Base-by-base conservation (phyloP, 2,329 filamentous ascomycete genomes). In the Mollisiaceae sp. region DNA sequence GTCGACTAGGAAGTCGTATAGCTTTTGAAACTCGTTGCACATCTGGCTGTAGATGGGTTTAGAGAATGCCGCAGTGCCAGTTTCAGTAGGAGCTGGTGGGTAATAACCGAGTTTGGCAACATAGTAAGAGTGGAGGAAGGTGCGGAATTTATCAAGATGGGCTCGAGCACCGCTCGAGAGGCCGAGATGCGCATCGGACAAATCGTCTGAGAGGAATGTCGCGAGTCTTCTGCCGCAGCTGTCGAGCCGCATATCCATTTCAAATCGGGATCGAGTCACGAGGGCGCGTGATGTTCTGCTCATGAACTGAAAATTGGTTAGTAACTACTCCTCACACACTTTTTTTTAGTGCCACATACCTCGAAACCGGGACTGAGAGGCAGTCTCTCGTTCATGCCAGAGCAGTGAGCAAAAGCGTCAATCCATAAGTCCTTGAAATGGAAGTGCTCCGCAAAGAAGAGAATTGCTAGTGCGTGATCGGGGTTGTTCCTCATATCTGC, bases 371-470 rank as follows among this genome's bases (percentile, higher is more conserved):
- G 75, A 69, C 83, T 85, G 6, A 78, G 73, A 47, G 82, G 79
- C 5, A 94, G 67, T 32, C 80, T 80, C 22, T 90, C 86, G 66
- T 85, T 85, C 91, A 94, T 93, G 52, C 91, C 92, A 41, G 90
- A 89, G 73, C 91, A 93, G 73, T 95, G 92, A 15, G 86, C 83
- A 77, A 94, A 93, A 0, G 91, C 88, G 72, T 91, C 85, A 12
- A 88, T 83, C 81, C 92, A 94, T 14, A 92, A 77, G n/a, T 87
- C 83, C 61, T 80, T 81, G 32, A 90, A 77, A 60, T 85, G 83
- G 69, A 88, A 89, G 24, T 82, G 79, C 73, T 94, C 91, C 1
- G 90, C 88, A 52, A 93, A 83, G 59, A 85, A 85, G 14, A 94
- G 78, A 54, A 89, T 80, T 0, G 88, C 91, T 43, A 93, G 75